Conservation (phyloP, 805 yeast genomes). For the Crinitomyces ghanaensis region DNA sequence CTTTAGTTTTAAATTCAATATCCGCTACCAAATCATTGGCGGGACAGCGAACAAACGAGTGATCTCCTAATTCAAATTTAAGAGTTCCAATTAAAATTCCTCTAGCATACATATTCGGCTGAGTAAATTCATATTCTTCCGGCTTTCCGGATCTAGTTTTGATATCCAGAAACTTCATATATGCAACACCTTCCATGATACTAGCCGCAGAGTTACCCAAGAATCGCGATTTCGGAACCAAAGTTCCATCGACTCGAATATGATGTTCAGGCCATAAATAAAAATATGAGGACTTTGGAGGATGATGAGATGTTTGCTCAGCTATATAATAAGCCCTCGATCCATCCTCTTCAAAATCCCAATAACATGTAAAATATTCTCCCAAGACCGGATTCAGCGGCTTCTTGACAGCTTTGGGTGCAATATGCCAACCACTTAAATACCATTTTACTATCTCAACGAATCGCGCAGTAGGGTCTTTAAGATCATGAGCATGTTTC, state of each 20-base stretch:
- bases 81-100: constrained; percentile 87
- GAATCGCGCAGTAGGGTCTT: constrained; percentile 58
- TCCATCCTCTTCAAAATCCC: constrained; percentile 66
- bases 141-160: constrained; percentile 32
- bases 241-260: constrained; percentile 80
- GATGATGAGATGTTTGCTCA: constrained; percentile 96
- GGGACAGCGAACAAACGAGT: constrained; percentile 61
- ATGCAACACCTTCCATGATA: constrained; percentile 86
- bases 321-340: constrained; percentile 70
- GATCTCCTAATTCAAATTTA: constrained; percentile 88
- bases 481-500: constrained; percentile 50
- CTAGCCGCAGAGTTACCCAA: constrained; percentile 96
- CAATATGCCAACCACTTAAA: constrained; percentile 93
- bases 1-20: constrained; percentile 90
- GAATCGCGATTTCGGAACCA: constrained; percentile 78
- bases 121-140: constrained; percentile 76
- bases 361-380: constrained; percentile 79
- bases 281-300: constrained; percentile 94
- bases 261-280: constrained; percentile 71
- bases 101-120: constrained; percentile 91
- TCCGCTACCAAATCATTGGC: constrained; percentile 52
- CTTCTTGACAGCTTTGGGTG: constrained; percentile 96
- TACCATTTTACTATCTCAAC: constrained; percentile 76
- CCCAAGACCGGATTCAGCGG: constrained; percentile 94
- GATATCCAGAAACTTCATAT: constrained; percentile 53